Conservation (phyloP, 2,329 filamentous ascomycete genomes). For the Talaromyces sp. region DNA sequence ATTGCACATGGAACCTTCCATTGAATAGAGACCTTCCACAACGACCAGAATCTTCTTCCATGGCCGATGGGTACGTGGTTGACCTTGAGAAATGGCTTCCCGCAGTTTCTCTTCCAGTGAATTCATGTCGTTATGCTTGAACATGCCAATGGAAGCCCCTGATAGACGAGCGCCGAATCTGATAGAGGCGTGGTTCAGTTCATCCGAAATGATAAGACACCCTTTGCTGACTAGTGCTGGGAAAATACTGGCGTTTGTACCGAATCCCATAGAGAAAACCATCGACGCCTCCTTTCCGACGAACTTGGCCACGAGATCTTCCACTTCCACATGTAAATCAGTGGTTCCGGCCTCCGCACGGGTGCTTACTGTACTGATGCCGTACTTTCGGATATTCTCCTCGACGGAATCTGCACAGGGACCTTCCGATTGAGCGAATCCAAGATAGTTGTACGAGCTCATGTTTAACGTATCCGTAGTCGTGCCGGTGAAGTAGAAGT, state of each 20-base stretch:
- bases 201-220: constrained; percentile 90
- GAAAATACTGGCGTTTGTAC: constrained; percentile 90
- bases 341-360: constrained; percentile 79
- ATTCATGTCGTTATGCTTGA: constrained; percentile 95
- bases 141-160: constrained; percentile 89
- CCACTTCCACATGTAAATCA: constrained; percentile 82
- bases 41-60: constrained; percentile 99
- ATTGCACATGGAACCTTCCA: constrained; percentile 99
- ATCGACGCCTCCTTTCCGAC: constrained; percentile 92
- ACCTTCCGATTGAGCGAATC: constrained; percentile 94
- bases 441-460: constrained; percentile 99
- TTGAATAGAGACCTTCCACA: constrained; percentile 95
- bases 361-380: constrained; percentile 74
- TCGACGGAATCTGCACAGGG: constrained; percentile 93
- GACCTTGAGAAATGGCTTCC: constrained; percentile 90
- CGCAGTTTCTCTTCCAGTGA: constrained; percentile 81
- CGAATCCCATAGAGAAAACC: constrained; percentile 99
- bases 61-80: constrained; percentile 94
- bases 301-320: constrained; percentile 81
- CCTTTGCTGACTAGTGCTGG: constrained; percentile 89
- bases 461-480: constrained; percentile 94
- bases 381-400: constrained; percentile 76
- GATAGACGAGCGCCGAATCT: constrained; percentile 91
- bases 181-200: constrained; percentile 96
- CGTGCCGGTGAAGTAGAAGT: constrained; percentile 83